phyloP scores from a whole-genome alignment of 176 grass and related monocot genomes.

The Cenchrus americanus region DNA sequence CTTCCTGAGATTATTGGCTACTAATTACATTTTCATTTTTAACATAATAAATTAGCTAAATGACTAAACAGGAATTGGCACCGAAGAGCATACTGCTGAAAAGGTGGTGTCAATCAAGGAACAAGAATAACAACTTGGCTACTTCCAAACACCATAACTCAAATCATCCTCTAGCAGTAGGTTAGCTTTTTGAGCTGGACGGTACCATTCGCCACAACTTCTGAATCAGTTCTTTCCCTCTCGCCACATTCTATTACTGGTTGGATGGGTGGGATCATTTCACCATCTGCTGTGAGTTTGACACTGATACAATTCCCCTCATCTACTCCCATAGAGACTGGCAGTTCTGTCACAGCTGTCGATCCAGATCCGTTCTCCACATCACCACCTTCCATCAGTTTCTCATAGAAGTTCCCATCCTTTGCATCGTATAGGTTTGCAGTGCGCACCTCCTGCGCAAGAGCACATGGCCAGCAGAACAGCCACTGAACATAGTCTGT shows the following conservation, averaged over 20 bases:
- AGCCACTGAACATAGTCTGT: constrained; percentile 75
- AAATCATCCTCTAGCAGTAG: constrained; percentile 7
- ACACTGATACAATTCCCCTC: not conserved
- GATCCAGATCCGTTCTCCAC: constrained; percentile 7
- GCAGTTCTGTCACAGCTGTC: not conserved
- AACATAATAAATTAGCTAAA: not conserved
- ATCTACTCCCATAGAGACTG: not conserved
- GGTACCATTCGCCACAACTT: constrained; percentile 21
- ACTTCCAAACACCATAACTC: constrained; percentile 8
- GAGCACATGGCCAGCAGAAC: constrained; percentile 77
- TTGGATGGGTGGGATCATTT: constrained; percentile 52
- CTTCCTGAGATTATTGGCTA: not conserved
- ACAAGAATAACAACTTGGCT: constrained; percentile 27
- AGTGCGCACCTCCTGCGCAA: constrained; percentile 89
- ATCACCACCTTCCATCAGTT: constrained; percentile 26
- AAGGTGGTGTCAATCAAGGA: constrained; percentile 4
- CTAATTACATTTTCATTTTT: not conserved
- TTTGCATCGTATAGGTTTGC: constrained; percentile 67
- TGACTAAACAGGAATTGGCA: not conserved
- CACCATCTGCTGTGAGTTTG: not conserved
- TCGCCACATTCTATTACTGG: constrained; percentile 44
- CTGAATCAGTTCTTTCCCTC: constrained; percentile 12
- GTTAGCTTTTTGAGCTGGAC: constrained; percentile 44
- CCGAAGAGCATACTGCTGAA: not conserved
- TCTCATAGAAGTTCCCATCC: constrained; percentile 55